Conservation (phyloP, 2,329 filamentous ascomycete genomes). For the Sclerotinia spermophila region DNA sequence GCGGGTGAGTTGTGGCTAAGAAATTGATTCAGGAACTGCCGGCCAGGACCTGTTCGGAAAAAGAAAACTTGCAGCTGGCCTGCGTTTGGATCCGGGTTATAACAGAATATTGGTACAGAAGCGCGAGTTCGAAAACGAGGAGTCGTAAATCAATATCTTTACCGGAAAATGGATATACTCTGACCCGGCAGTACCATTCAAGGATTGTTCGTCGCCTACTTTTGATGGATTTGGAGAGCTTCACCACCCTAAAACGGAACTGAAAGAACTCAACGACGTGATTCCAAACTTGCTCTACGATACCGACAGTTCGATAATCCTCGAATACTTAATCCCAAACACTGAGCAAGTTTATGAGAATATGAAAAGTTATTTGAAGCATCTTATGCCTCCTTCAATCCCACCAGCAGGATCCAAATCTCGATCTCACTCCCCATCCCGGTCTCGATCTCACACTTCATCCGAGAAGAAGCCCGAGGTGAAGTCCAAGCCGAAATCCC, state of each 20-base stretch:
- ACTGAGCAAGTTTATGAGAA: background rate
- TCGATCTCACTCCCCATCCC: background rate
- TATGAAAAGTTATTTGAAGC: constrained; percentile 16
- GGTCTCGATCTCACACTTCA: background rate
- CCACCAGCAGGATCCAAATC: background rate
- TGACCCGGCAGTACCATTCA: constrained; percentile 8
- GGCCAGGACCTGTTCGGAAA: background rate
- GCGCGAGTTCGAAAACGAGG: background rate
- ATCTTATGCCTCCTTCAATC: constrained; percentile 6
- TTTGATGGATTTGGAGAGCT: constrained; percentile 8
- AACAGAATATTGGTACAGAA: background rate
- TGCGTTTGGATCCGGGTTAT: background rate
- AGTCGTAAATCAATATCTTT: background rate
- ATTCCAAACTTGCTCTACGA: background rate
- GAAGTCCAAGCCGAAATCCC: background rate
- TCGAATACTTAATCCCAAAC: background rate
- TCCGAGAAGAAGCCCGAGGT: background rate
- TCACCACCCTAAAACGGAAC: background rate
- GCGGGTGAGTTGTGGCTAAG: constrained; percentile 4
- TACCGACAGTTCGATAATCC: background rate
- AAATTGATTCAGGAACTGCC: constrained; percentile 5
- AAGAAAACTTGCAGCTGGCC: background rate
- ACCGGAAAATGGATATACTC: constrained; percentile 12
- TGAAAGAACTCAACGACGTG: background rate
- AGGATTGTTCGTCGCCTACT: background rate